These are phyloP conservation scores for Pyrenophora tritici-repentis DNA, from an alignment of 2,329 filamentous ascomycete genomes.

Conservation along the genomic window DNA sequence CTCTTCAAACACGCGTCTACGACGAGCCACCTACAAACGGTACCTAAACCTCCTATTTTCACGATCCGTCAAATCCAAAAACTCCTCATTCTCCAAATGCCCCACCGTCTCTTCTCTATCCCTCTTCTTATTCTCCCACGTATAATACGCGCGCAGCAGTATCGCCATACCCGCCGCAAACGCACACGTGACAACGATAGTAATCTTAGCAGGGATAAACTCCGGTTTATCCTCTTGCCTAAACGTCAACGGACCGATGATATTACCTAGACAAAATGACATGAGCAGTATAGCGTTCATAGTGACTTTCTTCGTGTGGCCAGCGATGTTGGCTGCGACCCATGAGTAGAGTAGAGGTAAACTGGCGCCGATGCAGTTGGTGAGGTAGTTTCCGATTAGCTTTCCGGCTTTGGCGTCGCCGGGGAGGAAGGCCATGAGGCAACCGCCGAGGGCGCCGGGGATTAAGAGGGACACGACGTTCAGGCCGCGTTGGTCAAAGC, in stretches of 20 bases:
- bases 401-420: slow-evolving; percentile 19
- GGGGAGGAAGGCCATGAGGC: slow-evolving; percentile 30
- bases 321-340: slow-evolving; percentile 54
- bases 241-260: slow-evolving; percentile 52
- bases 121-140: slow-evolving; percentile 39
- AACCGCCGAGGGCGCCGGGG: slow-evolving; percentile 27
- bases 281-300: slow-evolving; percentile 56
- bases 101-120: slow-evolving; percentile 15
- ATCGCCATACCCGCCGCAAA: slow-evolving; percentile 50
- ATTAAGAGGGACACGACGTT: slow-evolving; percentile 24
- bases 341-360: slow-evolving; percentile 45
- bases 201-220: slow-evolving; percentile 54
- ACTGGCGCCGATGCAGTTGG: slow-evolving; percentile 47
- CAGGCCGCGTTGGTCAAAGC: slow-evolving; percentile 29
- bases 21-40: slow-evolving; percentile 10
- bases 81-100: slow-evolving; percentile 37
- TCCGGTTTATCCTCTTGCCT: slow-evolving; percentile 39
- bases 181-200: slow-evolving; percentile 31
- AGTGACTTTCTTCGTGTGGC: slow-evolving; percentile 57
- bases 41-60: slow-evolving; percentile 37
- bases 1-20: no score
- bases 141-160: slow-evolving; percentile 33
- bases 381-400: slow-evolving; percentile 52
- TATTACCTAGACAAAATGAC: slow-evolving; percentile 51
- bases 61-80: slow-evolving; percentile 45